These are phyloP conservation scores for Aspergillus funiculosus DNA, from an alignment of 495 filamentous ascomycete species.

Conservation along the genomic window DNA sequence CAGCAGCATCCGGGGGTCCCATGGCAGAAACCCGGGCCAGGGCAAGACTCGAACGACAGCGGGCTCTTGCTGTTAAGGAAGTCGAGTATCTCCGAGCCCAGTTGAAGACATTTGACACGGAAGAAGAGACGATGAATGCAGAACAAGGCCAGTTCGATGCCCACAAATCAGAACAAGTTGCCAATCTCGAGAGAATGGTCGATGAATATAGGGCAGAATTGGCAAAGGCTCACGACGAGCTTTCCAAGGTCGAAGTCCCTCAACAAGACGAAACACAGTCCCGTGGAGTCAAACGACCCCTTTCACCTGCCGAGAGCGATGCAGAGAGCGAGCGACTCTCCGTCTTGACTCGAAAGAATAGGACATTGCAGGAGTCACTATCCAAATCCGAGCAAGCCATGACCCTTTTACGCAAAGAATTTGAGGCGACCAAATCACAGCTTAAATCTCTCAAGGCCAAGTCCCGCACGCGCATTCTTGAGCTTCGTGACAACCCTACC, in stretches of 20 bases:
- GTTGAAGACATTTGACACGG: slow-evolving; percentile 81
- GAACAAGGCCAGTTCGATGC: slow-evolving; percentile 64
- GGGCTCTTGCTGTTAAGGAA: slow-evolving; percentile 79
- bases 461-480: slow-evolving; percentile 77
- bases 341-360: slow-evolving; percentile 75
- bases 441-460: slow-evolving; percentile 64
- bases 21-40: slow-evolving; percentile 50
- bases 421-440: slow-evolving; percentile 64
- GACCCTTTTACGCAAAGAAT: slow-evolving; percentile 65
- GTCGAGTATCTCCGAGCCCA: slow-evolving; percentile 91
- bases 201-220: slow-evolving; percentile 86
- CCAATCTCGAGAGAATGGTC: slow-evolving; percentile 75
- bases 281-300: slow-evolving; percentile 37
- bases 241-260: slow-evolving; percentile 54
- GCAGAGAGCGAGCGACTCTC: slow-evolving; percentile 72
- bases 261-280: slow-evolving; percentile 30
- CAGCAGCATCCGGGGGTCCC: slow-evolving; percentile 29
- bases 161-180: slow-evolving; percentile 67
- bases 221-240: slow-evolving; percentile 62
- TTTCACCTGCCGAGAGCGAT: slow-evolving; percentile 59
- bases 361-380: slow-evolving; percentile 73
- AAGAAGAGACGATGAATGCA: slow-evolving; percentile 78
- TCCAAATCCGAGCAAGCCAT: slow-evolving; percentile 59
- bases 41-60: slow-evolving; percentile 76
- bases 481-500: slow-evolving; percentile 85